A percentile compares a stretch with the other conserved stretches of the same genome.
Conservation (phyloP, 1,284 basidiomycete genomes). For the Neolentinus lepideus region DNA sequence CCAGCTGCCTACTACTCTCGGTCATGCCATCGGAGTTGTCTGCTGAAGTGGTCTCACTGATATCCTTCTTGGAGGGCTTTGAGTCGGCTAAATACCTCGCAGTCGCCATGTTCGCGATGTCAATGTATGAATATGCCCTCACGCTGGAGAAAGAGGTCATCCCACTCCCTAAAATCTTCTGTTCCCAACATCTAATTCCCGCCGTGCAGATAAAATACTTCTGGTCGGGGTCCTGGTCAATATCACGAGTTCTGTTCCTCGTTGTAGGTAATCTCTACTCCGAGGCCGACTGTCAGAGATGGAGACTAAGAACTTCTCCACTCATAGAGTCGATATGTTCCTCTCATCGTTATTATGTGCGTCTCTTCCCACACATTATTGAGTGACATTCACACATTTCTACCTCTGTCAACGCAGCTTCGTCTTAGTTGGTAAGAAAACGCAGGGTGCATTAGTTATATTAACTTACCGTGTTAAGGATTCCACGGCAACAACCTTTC, state of each 20-base stretch:
- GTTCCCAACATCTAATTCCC: neutral
- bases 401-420: neutral
- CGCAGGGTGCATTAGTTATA: neutral
- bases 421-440: neutral
- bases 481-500: neutral
- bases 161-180: neutral
- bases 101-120: slow-evolving; percentile 8
- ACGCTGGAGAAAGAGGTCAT: slow-evolving; percentile 20
- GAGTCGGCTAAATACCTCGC: slow-evolving; percentile 12
- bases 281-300: no score
- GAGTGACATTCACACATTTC: no score
- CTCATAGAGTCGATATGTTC: slow-evolving; percentile 19
- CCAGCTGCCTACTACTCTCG: no score
- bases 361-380: slow-evolving; percentile 5
- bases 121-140: slow-evolving; percentile 14
- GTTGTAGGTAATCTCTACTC: slow-evolving; percentile 8
- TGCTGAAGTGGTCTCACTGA: slow-evolving; percentile 7
- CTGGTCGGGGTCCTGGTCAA: slow-evolving; percentile 19
- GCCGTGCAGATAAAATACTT: slow-evolving; percentile 17
- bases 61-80: slow-evolving; percentile 9
- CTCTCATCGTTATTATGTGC: slow-evolving; percentile 12
- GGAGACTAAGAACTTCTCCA: no score
- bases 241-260: slow-evolving; percentile 18
- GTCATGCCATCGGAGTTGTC: slow-evolving; percentile 1
- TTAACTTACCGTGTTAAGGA: neutral